Evolutionary conservation across 352 stramenopile species (phyloP).

Genomic region (Globisporangium polare): DNA sequence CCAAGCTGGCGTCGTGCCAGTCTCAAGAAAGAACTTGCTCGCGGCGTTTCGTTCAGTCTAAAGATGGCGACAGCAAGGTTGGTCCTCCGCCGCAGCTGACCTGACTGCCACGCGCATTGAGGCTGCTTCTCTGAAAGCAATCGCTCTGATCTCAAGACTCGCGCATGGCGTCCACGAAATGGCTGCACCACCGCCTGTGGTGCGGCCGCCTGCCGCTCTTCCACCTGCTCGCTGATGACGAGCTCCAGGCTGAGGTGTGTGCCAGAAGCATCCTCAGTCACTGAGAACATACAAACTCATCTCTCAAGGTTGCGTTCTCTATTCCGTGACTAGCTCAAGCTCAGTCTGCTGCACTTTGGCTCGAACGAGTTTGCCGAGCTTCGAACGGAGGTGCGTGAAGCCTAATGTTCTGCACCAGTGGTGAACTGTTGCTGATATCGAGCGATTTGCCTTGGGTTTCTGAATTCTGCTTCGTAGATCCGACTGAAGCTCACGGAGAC

Average conservation of each 20-base stretch:
- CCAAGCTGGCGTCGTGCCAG: too few relatives aligned
- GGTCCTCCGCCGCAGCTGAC: too few relatives aligned
- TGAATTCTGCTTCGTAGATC: constrained; percentile 19
- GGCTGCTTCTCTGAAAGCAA: constrained; percentile 19
- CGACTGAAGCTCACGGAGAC: constrained; percentile 51
- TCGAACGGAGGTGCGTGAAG: constrained; percentile 28
- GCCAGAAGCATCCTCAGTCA: not conserved
- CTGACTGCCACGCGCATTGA: too few relatives aligned
- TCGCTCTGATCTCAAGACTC: not conserved
- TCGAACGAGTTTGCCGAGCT: constrained; percentile 32
- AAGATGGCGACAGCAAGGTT: too few relatives aligned
- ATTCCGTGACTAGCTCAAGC: constrained; percentile 18
- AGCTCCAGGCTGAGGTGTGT: constrained; percentile 28
- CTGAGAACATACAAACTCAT: not conserved
- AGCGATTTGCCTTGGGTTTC: not conserved
- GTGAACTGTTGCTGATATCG: too few relatives aligned
- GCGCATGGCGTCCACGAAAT: constrained; percentile 24
- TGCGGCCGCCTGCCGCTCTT: constrained; percentile 43
- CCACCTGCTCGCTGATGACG: constrained; percentile 26
- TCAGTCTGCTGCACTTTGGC: constrained; percentile 34
- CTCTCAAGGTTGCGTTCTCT: not conserved
- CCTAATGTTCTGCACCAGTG: not conserved
- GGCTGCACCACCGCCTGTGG: constrained; percentile 39
- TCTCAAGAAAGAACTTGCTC: too few relatives aligned
- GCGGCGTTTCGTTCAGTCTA: too few relatives aligned